A percentile compares a stretch with the other conserved stretches of the same genome.
Evolutionary conservation across 495 filamentous ascomycete genomes (phyloP).

Genomic region (Trichoderma asperelloides): DNA sequence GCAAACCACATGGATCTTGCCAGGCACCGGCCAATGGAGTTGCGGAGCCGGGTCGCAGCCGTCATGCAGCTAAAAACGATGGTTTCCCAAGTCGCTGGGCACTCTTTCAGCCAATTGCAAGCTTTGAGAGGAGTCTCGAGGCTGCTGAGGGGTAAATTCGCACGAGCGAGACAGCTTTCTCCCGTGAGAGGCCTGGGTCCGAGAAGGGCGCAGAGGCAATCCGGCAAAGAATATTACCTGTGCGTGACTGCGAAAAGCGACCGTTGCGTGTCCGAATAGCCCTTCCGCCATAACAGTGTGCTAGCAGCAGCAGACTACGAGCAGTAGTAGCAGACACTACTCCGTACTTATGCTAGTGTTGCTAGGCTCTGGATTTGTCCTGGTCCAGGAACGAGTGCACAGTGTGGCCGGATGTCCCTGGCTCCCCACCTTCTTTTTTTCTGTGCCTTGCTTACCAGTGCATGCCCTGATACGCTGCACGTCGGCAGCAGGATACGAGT

Average conservation of each 20-base stretch:
- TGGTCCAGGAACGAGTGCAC: neutral
- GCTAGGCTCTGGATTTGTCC: neutral
- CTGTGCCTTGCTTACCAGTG: neutral
- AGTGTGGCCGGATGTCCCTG: neutral
- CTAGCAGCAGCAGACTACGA: no score
- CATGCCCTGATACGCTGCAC: neutral
- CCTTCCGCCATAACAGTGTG: no score
- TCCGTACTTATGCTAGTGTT: neutral
- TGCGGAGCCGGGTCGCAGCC: neutral
- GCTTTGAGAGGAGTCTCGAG: neutral
- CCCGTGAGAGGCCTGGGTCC: neutral
- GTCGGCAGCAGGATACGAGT: neutral
- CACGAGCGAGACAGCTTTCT: neutral
- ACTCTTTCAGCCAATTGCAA: neutral
- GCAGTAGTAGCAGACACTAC: neutral
- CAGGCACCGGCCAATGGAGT: conserved; percentile 8
- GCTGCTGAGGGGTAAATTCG: neutral
- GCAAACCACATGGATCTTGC: conserved; percentile 9
- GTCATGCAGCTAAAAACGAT: conserved; percentile 1
- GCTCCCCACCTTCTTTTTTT: neutral
- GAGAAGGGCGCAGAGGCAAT: neutral
- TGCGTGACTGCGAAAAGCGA: neutral
- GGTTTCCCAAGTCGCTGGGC: neutral
- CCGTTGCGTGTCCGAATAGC: no score
- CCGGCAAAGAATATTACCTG: neutral